Percentiles rank a stretch among this genome's conserved stretches.
phyloP scores from a whole-genome alignment of 2,329 filamentous ascomycete species.

The Pseudocercospora musae region DNA sequence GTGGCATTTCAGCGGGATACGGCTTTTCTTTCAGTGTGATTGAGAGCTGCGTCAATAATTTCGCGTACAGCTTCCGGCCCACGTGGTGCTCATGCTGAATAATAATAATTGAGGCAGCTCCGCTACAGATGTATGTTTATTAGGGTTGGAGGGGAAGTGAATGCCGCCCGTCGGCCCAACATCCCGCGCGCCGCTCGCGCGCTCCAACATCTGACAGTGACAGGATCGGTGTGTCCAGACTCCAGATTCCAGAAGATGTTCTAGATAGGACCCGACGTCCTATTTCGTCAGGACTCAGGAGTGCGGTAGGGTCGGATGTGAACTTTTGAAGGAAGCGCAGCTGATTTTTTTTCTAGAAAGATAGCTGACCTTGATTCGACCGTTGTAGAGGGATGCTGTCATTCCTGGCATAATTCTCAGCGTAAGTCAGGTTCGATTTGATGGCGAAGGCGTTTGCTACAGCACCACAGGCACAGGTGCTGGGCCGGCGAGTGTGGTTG shows the following conservation, averaged over 20 bases:
- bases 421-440: too few species aligned
- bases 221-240: neutral
- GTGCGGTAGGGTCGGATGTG: neutral
- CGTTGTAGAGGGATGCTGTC: neutral
- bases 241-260: neutral
- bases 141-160: neutral
- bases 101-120: neutral
- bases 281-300: neutral
- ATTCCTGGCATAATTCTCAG: neutral
- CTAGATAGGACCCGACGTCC: neutral
- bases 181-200: neutral
- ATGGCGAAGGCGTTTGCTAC: too few species aligned
- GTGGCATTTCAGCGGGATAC: neutral
- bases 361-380: neutral
- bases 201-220: neutral
- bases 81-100: too few species aligned
- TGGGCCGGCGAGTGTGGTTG: neutral
- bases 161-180: neutral
- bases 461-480: too few species aligned
- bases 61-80: neutral
- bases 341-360: neutral
- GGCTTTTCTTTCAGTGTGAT: neutral
- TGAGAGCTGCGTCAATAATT: neutral
- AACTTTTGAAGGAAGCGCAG: neutral
- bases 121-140: too few species aligned